Base-by-base conservation (phyloP, 192 early-diverging fungal species). In the Backusella tarrabulga region DNA sequence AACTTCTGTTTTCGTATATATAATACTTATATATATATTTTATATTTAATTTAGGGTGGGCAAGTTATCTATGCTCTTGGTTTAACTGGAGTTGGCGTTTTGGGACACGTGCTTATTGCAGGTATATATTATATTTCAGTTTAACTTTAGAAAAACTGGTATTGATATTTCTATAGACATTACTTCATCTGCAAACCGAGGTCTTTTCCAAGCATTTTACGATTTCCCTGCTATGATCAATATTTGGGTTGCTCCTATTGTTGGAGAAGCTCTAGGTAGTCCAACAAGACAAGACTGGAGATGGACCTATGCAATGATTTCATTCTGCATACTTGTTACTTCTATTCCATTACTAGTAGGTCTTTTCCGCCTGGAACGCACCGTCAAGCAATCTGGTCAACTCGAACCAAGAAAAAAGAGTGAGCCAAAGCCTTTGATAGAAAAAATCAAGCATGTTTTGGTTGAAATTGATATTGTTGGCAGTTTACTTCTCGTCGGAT, bases 1-100 rank as follows among this genome's bases (percentile, higher is more conserved):
- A 12, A 3, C 23, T 21, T 23, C 36, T 32, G 14, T 74, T 74
- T 34, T 74, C 34, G 14, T 19, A 56, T 56, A 17, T 63, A 63
- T 29, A 1, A 29, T 29, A 29, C 56, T 29, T 63, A 60, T 6
- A 8, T 7, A n/a, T n/a, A n/a, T 56, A 11, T 26, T 11, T 11
- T 54, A 1, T 54, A 17, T 54, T 38, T 3, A 1, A 23, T 19
- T 67, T 67, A 76, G 75, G 75, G 75, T 36, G 77, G 38, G 6
- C 77, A 79, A 74, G 66, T 74, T 67, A 68, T 79, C 9, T 74
- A 79, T 72, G 34, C 72, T n/a, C 68, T 79, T 46, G 77, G 77
- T 7, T 68, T 67, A n/a, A 42, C 71, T 29, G 77, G 77, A 41
- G 36, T 68, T 41, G 23, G n/a, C 5, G 63, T 76, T 36, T 35